phyloP scores from a whole-genome alignment of 2,329 filamentous ascomycete genomes.

The Colletotrichum sp. region DNA sequence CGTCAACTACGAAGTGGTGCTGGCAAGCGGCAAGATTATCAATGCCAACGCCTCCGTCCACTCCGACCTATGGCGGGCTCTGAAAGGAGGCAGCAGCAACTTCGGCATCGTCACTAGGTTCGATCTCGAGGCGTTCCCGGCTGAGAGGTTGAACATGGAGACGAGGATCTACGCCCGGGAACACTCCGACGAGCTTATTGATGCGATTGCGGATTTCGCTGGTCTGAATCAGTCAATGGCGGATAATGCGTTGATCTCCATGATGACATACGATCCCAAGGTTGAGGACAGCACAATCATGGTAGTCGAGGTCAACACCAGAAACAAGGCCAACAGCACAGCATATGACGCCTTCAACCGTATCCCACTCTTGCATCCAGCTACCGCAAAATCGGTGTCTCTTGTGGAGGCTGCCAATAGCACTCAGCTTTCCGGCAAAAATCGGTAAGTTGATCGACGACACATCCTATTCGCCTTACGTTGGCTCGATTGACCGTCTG shows the following conservation, averaged over 20 bases:
- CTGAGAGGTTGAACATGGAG: neutral
- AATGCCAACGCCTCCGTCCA: slow-evolving; percentile 39
- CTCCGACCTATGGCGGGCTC: slow-evolving; percentile 47
- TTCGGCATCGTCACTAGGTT: slow-evolving; percentile 42
- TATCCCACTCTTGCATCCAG: neutral
- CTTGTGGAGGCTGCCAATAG: neutral
- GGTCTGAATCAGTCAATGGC: neutral
- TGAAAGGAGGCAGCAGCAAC: slow-evolving; percentile 50
- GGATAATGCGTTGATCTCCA: neutral
- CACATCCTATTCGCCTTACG: neutral
- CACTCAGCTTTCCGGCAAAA: neutral
- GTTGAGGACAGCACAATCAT: neutral
- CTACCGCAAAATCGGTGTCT: neutral
- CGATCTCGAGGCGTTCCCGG: neutral
- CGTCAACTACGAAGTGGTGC: slow-evolving; percentile 45
- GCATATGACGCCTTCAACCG: neutral
- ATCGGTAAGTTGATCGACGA: neutral
- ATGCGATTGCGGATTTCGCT: neutral
- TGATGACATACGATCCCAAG: neutral
- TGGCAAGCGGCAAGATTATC: slow-evolving; percentile 43
- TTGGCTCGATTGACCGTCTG: neutral
- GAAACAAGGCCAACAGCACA: neutral
- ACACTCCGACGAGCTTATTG: neutral
- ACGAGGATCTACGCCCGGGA: neutral
- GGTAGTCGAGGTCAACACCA: neutral